Evolutionary conservation across 2,329 filamentous ascomycete genomes (phyloP).

Genomic region (Neonectria punicea): DNA sequence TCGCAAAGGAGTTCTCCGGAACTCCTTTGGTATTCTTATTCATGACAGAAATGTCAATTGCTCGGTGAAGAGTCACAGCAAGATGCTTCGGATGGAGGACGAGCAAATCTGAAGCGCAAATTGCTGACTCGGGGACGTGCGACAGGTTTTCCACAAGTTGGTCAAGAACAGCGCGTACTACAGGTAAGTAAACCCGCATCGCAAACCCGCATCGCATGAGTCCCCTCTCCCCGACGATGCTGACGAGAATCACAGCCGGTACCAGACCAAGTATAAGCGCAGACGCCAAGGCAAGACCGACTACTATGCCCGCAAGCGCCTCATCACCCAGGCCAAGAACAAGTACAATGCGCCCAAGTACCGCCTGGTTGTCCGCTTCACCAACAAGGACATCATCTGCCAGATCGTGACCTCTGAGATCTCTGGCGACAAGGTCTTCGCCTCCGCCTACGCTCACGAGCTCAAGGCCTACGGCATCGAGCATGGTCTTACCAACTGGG

Average conservation of each 20-base stretch:
- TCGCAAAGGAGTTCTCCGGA: constrained; percentile 37
- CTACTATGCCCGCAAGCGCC: constrained; percentile 99
- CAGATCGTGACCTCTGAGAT: constrained; percentile 98
- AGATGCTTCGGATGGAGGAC: constrained; percentile 91
- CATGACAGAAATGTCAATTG: constrained; percentile 58
- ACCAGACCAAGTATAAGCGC: constrained; percentile 99
- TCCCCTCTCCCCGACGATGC: constrained; percentile 17
- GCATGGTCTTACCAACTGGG: constrained; percentile 99
- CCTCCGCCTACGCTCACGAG: constrained; percentile 94
- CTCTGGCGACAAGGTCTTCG: constrained; percentile 96
- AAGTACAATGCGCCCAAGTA: constrained; percentile 99
- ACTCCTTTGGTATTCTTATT: constrained; percentile 40
- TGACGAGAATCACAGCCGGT: constrained; percentile 73
- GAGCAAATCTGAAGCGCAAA: constrained; percentile 92
- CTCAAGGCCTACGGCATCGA: constrained; percentile 96
- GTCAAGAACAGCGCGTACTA: constrained; percentile 99
- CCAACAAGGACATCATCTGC: constrained; percentile 98
- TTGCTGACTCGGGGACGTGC: constrained; percentile 92
- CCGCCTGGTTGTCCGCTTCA: constrained; percentile 98
- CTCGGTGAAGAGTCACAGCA: constrained; percentile 81
- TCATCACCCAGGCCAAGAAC: constrained; percentile 99
- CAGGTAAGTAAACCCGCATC: constrained; percentile 72
- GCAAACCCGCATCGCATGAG: not conserved
- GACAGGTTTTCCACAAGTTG: constrained; percentile 89
- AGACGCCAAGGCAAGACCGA: constrained; percentile 97